phyloP scores from a whole-genome alignment of 768 basidiomycete genomes.

The Ramaria sp. region DNA sequence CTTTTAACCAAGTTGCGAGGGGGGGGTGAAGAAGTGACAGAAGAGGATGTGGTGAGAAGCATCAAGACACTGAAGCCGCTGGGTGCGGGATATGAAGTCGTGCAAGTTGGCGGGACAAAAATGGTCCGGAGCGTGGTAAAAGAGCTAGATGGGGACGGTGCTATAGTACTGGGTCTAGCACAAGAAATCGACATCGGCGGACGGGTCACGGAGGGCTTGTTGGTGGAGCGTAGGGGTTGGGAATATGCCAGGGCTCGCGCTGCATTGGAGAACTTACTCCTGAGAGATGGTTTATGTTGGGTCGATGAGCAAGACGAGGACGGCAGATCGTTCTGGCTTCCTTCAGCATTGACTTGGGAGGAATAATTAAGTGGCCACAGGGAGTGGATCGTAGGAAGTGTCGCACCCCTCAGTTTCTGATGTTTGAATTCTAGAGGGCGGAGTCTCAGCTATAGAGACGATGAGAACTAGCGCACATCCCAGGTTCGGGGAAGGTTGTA shows the following conservation, averaged over 20 bases:
- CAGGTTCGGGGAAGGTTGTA: too few species aligned
- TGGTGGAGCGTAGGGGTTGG: constrained; percentile 65
- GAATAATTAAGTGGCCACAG: too few species aligned
- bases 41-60: constrained; percentile 74
- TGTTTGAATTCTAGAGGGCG: too few species aligned
- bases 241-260: constrained; percentile 59
- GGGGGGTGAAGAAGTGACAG: constrained; percentile 57
- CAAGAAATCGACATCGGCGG: constrained; percentile 61
- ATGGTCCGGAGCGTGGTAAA: constrained; percentile 86
- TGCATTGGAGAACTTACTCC: constrained; percentile 82
- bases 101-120: constrained; percentile 61
- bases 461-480: too few species aligned
- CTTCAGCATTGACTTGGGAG: constrained; percentile 82
- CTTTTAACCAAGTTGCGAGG: constrained; percentile 70
- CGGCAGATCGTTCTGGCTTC: constrained; percentile 75
- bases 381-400: too few species aligned
- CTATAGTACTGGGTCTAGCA: constrained; percentile 56
- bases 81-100: constrained; percentile 82
- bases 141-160: constrained; percentile 84
- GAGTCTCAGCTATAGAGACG: too few species aligned
- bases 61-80: constrained; percentile 83
- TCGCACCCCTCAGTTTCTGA: too few species aligned
- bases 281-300: constrained; percentile 91
- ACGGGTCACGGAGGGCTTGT: constrained; percentile 49
- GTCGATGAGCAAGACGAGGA: constrained; percentile 73